Evolutionary conservation across 805 yeast species (phyloP), one percentile per base, ranked within the genome.

Genomic region (Pichia eremophila): DNA sequence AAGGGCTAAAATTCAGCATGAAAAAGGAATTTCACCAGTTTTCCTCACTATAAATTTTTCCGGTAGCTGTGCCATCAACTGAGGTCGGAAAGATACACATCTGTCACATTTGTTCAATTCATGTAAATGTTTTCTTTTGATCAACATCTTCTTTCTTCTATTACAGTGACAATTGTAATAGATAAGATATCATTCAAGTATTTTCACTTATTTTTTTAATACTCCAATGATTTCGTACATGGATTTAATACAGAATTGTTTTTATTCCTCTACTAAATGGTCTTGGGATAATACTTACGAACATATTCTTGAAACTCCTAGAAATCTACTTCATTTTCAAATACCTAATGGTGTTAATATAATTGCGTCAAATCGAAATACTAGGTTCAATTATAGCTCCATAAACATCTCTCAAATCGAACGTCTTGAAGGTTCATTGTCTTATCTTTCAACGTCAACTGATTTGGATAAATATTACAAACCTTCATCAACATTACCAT

Each of bases 161-260:
- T 29, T 29, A 29, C 32, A 25, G 12, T 7, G 11, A 10, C 32
- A 32, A 25, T 25, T 39, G 40, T 6, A 8, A 19, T 5, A 43
- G 32, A 12, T 29, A 10, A 10, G 14, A 29, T 29, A 11, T 29
- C 14, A 22, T 22, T 22, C 25, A 22, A 22, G 6, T 22, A 22
- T 22, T 22, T 22, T 22, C 6, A 22, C 7, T 5, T 5, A 22
- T 22, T 22, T 5, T 22, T 5, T 15, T 5, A 34, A 34, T 8
- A 15, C 17, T 8, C 36, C 36, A 14, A 88, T 88, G 96, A 70
- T 81, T 51, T 75, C 78, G 40, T 90, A 85, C 67, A 88, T 91
- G 95, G 96, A 91, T 56, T 84, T 83, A 63, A 76, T 91, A 32
- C 82, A 83, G 55, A 72, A 75, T 64, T 77, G 85, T 54, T 91